Base-by-base conservation (phyloP, 208 protist genomes). In the Herpetomonas tarakana region DNA sequence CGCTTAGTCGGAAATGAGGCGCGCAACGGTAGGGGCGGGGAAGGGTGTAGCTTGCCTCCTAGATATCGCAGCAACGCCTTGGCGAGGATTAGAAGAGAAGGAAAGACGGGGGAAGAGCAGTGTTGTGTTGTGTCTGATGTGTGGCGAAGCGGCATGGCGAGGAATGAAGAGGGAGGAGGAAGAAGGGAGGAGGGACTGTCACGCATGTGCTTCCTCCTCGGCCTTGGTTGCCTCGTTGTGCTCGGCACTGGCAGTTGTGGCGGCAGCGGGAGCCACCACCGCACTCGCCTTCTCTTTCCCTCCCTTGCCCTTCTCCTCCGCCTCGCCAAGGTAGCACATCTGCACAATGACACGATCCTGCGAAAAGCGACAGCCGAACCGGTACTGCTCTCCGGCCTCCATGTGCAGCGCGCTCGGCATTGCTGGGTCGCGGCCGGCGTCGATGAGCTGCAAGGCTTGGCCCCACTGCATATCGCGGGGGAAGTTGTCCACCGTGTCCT, bases 381-480 rank as follows among this genome's bases (percentile, higher is more conserved):
- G 64, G 52, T 90, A 88, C 19, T 52, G 39, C 44, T 70, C 25
- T 6, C 78, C 83, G 18, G 74, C 59, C 28, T 58, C 55, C 61
- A 94, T 64, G 1, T 24, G 27, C 12, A 94, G 68, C 19, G 66
- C 28, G 24, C 62, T 82, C 0, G 88, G 84, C 52, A 82, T 74
- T 26, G 62, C 65, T 0, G 62, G 60, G 30, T 89, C 59, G 21
- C 60, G 70, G 59, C 76, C 78, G 16, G 35, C 63, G 51, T 97
- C 88, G 35, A 97, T 77, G 22, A 97, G 81, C 65, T 97, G 91
- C 39, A 97, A 65, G 9, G 87, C 91, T 68, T 97, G 92, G 16
- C 94, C 92, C 92, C 92, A 97, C 72, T 97, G 94, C 94, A 96
- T 95, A 63, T 97, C 91, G 2, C 94, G 90, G 14, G 90, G 66